phyloP scores from a whole-genome alignment of 371 early-diverging fungal genomes.

The Apophysomyces elegans region DNA sequence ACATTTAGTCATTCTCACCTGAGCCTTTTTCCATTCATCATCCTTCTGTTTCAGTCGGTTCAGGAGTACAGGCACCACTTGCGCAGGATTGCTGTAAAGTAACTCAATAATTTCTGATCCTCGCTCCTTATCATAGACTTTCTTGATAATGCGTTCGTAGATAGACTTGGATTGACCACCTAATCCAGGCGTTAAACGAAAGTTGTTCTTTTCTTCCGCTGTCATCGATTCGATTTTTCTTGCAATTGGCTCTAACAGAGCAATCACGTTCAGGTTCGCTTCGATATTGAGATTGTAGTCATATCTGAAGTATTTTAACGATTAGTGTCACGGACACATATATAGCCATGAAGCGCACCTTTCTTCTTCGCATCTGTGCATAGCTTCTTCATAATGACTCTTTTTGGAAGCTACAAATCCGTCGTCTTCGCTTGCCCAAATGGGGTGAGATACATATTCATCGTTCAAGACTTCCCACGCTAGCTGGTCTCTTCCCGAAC shows the following conservation, averaged over 20 bases:
- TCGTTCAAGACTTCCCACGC: constrained; percentile 95
- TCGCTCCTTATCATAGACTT: constrained; percentile 89
- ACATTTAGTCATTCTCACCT: constrained; percentile 63
- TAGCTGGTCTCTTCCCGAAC: constrained; percentile 90
- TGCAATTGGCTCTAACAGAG: constrained; percentile 87
- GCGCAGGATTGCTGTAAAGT: constrained; percentile 90
- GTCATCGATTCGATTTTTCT: constrained; percentile 73
- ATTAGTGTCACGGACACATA: constrained; percentile 80
- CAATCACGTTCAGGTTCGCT: constrained; percentile 89
- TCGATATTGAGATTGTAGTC: constrained; percentile 98
- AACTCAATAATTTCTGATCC: constrained; percentile 91
- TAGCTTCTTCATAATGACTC: constrained; percentile 93
- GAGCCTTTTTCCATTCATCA: constrained; percentile 86
- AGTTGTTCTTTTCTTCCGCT: constrained; percentile 73
- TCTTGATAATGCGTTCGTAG: constrained; percentile 87
- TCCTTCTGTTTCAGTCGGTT: constrained; percentile 96
- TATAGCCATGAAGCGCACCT: constrained; percentile 59
- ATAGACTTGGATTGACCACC: constrained; percentile 87
- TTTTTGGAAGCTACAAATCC: constrained; percentile 94
- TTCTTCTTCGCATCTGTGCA: constrained; percentile 98
- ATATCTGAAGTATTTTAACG: constrained; percentile 23
- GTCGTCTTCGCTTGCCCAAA: constrained; percentile 94
- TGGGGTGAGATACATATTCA: constrained; percentile 94
- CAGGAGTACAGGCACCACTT: constrained; percentile 93
- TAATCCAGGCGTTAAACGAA: constrained; percentile 77